phyloP scores from a whole-genome alignment of 345 rosid genomes.

The Microcos paniculata region DNA sequence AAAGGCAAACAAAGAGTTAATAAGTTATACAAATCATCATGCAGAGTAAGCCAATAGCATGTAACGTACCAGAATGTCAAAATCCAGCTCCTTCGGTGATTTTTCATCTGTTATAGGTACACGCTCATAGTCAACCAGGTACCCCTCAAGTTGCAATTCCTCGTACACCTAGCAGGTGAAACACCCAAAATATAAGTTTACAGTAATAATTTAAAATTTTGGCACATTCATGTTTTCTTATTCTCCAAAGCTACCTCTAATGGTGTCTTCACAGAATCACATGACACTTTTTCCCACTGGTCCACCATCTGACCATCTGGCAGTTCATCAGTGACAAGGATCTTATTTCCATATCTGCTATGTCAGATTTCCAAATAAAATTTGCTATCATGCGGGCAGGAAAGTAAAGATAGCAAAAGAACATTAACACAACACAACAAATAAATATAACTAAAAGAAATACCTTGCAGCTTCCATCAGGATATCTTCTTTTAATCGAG shows the following conservation, averaged over 20 bases:
- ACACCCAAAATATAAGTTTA: conserved; percentile 12
- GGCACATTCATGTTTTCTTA: conserved; percentile 7
- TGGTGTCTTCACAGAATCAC: conserved; percentile 88
- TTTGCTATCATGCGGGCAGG: conserved; percentile 20
- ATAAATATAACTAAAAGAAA: conserved; percentile 11
- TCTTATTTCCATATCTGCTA: conserved; percentile 92
- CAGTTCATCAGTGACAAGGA: conserved; percentile 97
- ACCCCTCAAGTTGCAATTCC: conserved; percentile 84
- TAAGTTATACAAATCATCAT: neutral
- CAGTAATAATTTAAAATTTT: conserved; percentile 19
- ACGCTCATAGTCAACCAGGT: conserved; percentile 87
- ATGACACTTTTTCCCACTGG: conserved; percentile 93
- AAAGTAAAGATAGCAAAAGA: neutral
- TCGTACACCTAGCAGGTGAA: conserved; percentile 63
- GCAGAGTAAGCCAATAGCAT: conserved; percentile 15
- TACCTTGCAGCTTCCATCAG: conserved; percentile 90
- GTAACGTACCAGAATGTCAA: conserved; percentile 78
- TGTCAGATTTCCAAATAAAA: conserved; percentile 26
- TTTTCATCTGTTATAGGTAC: conserved; percentile 98
- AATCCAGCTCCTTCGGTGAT: conserved; percentile 89
- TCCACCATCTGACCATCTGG: conserved; percentile 99
- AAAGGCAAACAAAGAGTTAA: neutral
- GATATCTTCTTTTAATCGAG: conserved; percentile 86
- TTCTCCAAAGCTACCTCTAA: conserved; percentile 52
- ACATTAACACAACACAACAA: neutral